Base-by-base conservation (phyloP, 1,284 basidiomycete genomes). In the Vanrija sp. region DNA sequence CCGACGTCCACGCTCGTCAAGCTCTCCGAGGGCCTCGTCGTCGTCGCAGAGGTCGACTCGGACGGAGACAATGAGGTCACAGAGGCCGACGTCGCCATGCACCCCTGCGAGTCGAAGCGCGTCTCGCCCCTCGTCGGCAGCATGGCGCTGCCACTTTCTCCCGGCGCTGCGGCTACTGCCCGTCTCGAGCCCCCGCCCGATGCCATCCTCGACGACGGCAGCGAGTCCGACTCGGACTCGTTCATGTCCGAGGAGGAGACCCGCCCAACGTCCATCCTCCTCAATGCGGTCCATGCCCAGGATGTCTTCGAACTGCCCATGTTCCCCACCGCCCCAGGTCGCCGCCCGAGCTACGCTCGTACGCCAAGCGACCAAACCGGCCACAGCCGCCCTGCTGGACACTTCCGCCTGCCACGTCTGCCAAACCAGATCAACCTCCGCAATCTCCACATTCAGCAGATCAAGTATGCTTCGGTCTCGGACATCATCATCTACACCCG, bases 401-500 rank as follows among this genome's bases (percentile, higher is more conserved):
- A 62, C 16, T 76, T 76, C 65, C 64, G 67, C 31, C 54, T 62
- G 8, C 65, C 71, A 1, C 63, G 65, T 41, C 58, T 76, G 24
- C 71, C 72, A 2, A 61, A 65, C 36, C 66, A 73, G 56, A 73
- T 76, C 57, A 75, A 75, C 54, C 53, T 76, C 35, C 62, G 75
- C 19, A 76, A 76, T 52, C 61, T 76, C 4, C 67, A 74, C 57
- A 75, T 68, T 65, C 80, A 74, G 69, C 76, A 79, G 78, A 82
- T 82, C 65, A 90, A 94, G 64, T 93, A 92, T 68, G 85, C 89
- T 0, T 88, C 88, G 2, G 80, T 96, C 38, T 91, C 88, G 45
- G 92, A 96, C 70, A 83, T 96, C 57, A 84, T 94, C 57, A 78
- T 95, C 45, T 95, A 94, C 75, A 87, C 86, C n/a, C 81, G 80